Percentiles rank a stretch among this genome's conserved stretches.
Conservation (phyloP, 1,284 basidiomycete genomes). For the Ganoderma sinense region DNA sequence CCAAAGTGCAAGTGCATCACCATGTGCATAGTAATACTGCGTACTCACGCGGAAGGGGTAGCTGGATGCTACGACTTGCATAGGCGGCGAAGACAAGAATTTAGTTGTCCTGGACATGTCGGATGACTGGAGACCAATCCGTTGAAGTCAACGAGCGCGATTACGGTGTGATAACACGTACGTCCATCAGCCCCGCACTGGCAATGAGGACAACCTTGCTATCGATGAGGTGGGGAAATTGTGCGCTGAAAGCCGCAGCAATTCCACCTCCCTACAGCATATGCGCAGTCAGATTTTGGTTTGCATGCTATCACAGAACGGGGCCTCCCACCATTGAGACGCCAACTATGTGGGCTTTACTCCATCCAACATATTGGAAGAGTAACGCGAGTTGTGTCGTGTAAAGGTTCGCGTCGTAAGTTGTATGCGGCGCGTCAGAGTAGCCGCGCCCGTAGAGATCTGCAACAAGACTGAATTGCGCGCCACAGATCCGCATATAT, state of each 20-base stretch:
- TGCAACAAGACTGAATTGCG: slow-evolving; percentile 34
- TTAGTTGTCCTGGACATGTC: slow-evolving; percentile 76
- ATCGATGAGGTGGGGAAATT: slow-evolving; percentile 74
- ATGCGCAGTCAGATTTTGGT: background rate
- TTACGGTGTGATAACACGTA: slow-evolving; percentile 31
- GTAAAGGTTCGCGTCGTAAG: slow-evolving; percentile 69
- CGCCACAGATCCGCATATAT: background rate
- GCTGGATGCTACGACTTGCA: slow-evolving; percentile 69
- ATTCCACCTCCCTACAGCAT: slow-evolving; percentile 71
- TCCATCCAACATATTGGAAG: slow-evolving; percentile 79
- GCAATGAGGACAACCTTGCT: slow-evolving; percentile 71
- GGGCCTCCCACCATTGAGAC: slow-evolving; percentile 69
- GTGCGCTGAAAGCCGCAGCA: slow-evolving; percentile 69
- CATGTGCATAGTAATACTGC: background rate
- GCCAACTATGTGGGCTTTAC: slow-evolving; percentile 67
- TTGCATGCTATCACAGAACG: background rate
- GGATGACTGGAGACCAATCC: slow-evolving; percentile 48
- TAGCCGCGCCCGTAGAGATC: slow-evolving; percentile 85
- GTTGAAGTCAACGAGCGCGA: slow-evolving; percentile 1
- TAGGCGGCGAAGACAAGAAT: slow-evolving; percentile 74
- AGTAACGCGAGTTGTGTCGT: slow-evolving; percentile 81
- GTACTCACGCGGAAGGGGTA: slow-evolving; percentile 61
- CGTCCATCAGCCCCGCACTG: slow-evolving; percentile 73
- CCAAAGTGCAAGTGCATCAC: background rate
- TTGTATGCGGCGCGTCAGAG: slow-evolving; percentile 74